Percentiles rank a stretch among this genome's conserved stretches.
Evolutionary conservation across 345 rosid genomes (phyloP).

Genomic region (Nephelium lappaceum): DNA sequence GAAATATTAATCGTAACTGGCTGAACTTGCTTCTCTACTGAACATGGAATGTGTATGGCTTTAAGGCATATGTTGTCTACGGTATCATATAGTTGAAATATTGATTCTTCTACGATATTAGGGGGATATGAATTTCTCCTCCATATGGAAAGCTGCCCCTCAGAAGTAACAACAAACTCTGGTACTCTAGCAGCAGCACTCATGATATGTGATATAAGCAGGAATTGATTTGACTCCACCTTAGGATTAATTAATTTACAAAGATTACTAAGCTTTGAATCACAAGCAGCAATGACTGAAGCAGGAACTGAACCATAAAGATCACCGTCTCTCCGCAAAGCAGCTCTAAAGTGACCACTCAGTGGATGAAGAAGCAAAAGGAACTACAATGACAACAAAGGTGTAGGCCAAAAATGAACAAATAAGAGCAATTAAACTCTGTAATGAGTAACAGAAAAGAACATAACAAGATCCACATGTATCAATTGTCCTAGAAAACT

Average conservation of each 20-base stretch:
- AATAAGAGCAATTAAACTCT: slow-evolving; percentile 5
- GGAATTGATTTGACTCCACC: slow-evolving; percentile 61
- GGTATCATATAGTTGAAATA: slow-evolving; percentile 40
- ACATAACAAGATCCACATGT: not conserved
- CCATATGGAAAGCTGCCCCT: slow-evolving; percentile 50
- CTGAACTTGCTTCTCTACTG: slow-evolving; percentile 45
- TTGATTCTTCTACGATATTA: slow-evolving; percentile 43
- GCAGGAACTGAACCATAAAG: slow-evolving; percentile 67
- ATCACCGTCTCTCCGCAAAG: slow-evolving; percentile 63
- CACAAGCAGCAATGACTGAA: slow-evolving; percentile 72
- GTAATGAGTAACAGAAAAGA: not conserved
- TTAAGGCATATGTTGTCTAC: slow-evolving; percentile 26
- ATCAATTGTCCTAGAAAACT: not conserved
- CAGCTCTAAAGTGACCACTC: slow-evolving; percentile 79
- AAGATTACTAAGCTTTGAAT: slow-evolving; percentile 58
- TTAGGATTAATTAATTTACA: slow-evolving; percentile 69
- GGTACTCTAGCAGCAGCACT: slow-evolving; percentile 65
- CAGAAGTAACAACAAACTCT: slow-evolving; percentile 43
- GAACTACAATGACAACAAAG: slow-evolving; percentile 49
- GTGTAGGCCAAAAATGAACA: not conserved
- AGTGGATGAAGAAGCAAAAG: slow-evolving; percentile 68
- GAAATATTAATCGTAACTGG: slow-evolving; percentile 47
- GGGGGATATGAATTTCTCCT: slow-evolving; percentile 58
- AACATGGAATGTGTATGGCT: slow-evolving; percentile 61
- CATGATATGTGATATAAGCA: slow-evolving; percentile 58